These are phyloP conservation scores for Eucalyptus polybractea DNA, from an alignment of 345 rosid genomes.

Conservation along the genomic window DNA sequence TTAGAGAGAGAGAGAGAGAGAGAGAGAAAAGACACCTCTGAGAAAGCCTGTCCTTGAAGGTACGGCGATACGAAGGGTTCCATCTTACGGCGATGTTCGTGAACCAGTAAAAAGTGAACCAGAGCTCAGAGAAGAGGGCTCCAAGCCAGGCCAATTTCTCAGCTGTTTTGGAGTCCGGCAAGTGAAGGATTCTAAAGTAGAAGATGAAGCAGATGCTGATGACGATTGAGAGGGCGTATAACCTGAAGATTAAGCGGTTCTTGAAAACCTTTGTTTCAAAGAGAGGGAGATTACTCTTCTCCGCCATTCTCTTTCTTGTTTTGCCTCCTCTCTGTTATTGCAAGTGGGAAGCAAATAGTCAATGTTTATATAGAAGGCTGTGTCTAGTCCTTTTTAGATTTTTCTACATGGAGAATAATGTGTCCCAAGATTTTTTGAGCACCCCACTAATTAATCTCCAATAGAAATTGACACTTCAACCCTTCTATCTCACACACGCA, in stretches of 20 bases:
- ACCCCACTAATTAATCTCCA: background rate
- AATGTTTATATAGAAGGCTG: background rate
- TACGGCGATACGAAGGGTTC: background rate
- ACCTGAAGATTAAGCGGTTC: background rate
- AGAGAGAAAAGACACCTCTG: background rate
- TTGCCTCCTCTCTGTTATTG: background rate
- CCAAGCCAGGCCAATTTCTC: conserved; percentile 17
- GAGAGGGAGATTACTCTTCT: background rate
- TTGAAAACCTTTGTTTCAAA: background rate
- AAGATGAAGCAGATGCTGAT: background rate
- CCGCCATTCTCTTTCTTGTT: background rate
- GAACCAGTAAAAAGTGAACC: conserved; percentile 15
- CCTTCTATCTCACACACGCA: background rate
- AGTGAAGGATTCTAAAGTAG: background rate
- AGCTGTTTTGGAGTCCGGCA: background rate
- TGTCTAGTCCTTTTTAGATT: background rate
- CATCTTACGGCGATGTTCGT: background rate
- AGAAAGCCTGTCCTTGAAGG: conserved; percentile 14
- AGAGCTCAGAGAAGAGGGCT: conserved; percentile 4
- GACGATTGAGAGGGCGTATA: background rate
- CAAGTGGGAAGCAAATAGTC: background rate
- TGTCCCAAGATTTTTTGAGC: background rate
- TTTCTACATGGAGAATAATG: background rate
- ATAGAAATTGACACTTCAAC: background rate
- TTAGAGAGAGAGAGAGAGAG: too few species aligned